Evolutionary conservation across 1,139 yeast species (phyloP), one percentile per base, ranked within the genome.

Genomic region (Lodderomyces pseudojiufengensis): DNA sequence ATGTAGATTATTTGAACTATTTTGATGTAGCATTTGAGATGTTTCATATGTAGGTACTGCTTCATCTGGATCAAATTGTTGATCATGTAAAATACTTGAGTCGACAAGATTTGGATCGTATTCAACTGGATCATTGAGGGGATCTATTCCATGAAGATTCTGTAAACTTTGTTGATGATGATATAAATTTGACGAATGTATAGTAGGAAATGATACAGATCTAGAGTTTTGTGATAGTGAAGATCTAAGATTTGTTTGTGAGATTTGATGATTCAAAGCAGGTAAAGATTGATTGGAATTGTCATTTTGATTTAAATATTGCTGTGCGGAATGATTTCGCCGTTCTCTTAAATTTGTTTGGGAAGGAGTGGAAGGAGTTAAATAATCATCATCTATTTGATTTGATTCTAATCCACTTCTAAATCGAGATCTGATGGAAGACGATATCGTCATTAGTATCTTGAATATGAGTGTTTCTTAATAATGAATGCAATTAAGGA

Each of bases 241-340:
- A 18, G 7, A 18, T 5, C 7, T 18, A 18, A 18, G 5, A 18
- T 30, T 29, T 3, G 41, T 48, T 26, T 43, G 51, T 37, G 67
- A 65, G 41, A 65, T 45, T 36, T 57, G 46, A 43, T 69, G 75
- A 0, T 73, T 66, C 1, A 72, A 2, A 70, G 72, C 42, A 18
- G 20, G 20, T 18, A 18, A 18, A 5, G 20, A 18, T 5, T 18
- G 20, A 18, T 18, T 18, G 7, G 5, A 5, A 18, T 63, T 68
- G 41, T 43, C 54, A 5, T 10, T 23, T 22, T 27, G 12, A n/a
- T 25, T 5, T 15, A 28, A 13, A 16, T 28, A 30, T 6, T 20
- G 29, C 24, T 29, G 28, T 28, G 31, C n/a, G 14, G 12, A 24
- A 23, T 27, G 18, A 11, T 11, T 5, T 11, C 24, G 13, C 16